Conservation (phyloP, 164 flowering plant genomes). For the Kalanchoe fedtschenkoi region DNA sequence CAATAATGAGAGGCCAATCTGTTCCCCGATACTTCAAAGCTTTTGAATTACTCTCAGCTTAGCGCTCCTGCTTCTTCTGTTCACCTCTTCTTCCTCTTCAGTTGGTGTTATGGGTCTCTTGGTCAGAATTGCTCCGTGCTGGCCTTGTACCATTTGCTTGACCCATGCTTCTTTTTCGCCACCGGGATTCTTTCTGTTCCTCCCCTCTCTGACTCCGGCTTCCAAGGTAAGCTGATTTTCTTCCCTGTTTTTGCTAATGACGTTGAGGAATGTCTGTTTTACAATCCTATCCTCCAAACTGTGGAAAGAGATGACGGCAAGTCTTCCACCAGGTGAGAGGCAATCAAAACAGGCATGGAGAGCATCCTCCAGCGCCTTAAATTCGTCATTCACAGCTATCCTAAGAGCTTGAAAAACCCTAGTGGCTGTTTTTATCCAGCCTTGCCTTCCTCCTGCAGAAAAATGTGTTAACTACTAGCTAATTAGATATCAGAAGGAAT, state of each 20-base stretch:
- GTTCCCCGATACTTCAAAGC: conserved; percentile 13
- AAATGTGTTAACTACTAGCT: neutral
- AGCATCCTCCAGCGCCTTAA: conserved; percentile 57
- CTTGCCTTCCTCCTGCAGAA: conserved; percentile 68
- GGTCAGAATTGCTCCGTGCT: conserved; percentile 59
- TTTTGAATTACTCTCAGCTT: conserved; percentile 89
- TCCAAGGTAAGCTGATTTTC: conserved; percentile 11
- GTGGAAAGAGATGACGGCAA: conserved; percentile 90
- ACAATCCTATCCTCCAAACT: conserved; percentile 98
- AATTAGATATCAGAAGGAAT: neutral
- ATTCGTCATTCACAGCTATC: conserved; percentile 94
- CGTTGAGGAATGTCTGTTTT: conserved; percentile 76
- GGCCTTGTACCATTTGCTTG: conserved; percentile 45
- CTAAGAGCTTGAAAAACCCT: conserved; percentile 91
- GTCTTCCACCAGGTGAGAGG: conserved; percentile 82
- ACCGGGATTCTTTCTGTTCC: conserved; percentile 2
- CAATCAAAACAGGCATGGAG: conserved; percentile 61
- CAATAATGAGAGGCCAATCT: too few relatives aligned
- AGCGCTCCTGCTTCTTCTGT: conserved; percentile 72
- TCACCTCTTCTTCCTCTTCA: conserved; percentile 62
- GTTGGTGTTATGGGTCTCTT: conserved; percentile 93
- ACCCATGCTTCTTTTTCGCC: conserved; percentile 53
- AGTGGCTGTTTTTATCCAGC: conserved; percentile 98
- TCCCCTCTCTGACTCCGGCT: neutral
- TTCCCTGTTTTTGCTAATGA: conserved; percentile 19